A percentile compares a stretch with the other conserved stretches of the same genome.
Evolutionary conservation across 2,329 filamentous ascomycete genomes (phyloP).

Genomic region (Sodiomyces alkalinus): DNA sequence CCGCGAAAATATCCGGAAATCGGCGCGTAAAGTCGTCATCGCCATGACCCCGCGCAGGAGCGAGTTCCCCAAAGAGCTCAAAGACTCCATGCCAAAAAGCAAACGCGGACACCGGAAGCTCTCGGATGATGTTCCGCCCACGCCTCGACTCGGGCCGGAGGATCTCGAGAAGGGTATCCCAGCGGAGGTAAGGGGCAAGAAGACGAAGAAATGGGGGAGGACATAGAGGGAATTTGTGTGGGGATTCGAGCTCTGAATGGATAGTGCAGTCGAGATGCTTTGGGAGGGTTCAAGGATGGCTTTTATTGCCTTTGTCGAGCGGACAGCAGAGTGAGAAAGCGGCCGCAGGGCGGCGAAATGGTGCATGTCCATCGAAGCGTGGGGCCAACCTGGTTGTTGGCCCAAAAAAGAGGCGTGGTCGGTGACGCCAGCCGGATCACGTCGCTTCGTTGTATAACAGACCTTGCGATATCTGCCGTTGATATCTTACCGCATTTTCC

Average conservation of each 20-base stretch:
- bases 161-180: conserved; percentile 45
- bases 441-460: conserved; percentile 5
- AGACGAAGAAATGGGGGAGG: conserved; percentile 13
- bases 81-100: conserved; percentile 17
- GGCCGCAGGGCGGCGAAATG: no score
- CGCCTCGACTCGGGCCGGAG: conserved; percentile 34
- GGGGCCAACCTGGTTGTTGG: background rate
- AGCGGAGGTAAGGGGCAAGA: conserved; percentile 20
- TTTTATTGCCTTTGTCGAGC: conserved; percentile 4
- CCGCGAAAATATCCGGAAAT: conserved; percentile 54
- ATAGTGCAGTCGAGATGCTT: no score
- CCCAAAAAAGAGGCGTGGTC: background rate
- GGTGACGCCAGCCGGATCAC: no score
- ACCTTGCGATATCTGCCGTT: conserved; percentile 1
- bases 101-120: conserved; percentile 26
- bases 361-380: no score
- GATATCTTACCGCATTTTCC: no score
- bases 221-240: no score
- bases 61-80: conserved; percentile 45
- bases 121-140: conserved; percentile 45
- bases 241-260: no score
- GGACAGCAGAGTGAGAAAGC: no score
- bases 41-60: conserved; percentile 46
- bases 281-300: no score
- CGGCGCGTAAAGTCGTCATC: conserved; percentile 44